phyloP scores from a whole-genome alignment of 495 filamentous ascomycete genomes.

The Aspergillus egyptiacus region DNA sequence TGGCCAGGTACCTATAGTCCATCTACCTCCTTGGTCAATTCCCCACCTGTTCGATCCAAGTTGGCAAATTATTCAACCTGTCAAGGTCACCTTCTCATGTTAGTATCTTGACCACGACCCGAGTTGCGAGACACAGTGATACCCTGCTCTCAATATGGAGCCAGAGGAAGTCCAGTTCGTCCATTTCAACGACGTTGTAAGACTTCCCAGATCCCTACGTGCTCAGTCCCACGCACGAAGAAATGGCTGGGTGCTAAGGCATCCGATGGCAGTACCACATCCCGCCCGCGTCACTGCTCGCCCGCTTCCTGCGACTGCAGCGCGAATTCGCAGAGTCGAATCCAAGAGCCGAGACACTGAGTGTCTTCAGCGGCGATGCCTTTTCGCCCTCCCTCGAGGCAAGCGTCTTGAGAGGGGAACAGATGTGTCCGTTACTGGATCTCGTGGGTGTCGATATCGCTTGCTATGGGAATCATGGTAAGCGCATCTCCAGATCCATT shows the following conservation, averaged over 20 bases:
- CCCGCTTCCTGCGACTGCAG: neutral
- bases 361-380: constrained; percentile 1
- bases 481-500: too few species aligned
- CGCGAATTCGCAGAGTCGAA: constrained; percentile 1
- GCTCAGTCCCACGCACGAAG: too few species aligned
- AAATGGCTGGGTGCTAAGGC: too few species aligned
- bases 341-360: neutral
- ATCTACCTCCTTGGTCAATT: too few species aligned
- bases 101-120: too few species aligned
- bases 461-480: constrained; percentile 4
- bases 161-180: constrained; percentile 5
- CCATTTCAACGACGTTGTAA: constrained; percentile 4
- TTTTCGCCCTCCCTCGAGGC: constrained; percentile 2
- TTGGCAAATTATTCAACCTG: too few species aligned
- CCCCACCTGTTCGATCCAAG: too few species aligned
- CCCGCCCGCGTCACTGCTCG: neutral
- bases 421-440: neutral
- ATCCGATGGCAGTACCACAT: neutral
- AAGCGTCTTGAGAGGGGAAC: constrained; percentile 1
- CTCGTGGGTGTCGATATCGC: neutral
- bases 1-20: too few species aligned
- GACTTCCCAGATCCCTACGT: neutral
- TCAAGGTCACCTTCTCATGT: too few species aligned
- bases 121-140: too few species aligned
- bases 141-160: neutral